Conservation (phyloP, 345 rosid genomes). For the Eucalyptus shirleyi region DNA sequence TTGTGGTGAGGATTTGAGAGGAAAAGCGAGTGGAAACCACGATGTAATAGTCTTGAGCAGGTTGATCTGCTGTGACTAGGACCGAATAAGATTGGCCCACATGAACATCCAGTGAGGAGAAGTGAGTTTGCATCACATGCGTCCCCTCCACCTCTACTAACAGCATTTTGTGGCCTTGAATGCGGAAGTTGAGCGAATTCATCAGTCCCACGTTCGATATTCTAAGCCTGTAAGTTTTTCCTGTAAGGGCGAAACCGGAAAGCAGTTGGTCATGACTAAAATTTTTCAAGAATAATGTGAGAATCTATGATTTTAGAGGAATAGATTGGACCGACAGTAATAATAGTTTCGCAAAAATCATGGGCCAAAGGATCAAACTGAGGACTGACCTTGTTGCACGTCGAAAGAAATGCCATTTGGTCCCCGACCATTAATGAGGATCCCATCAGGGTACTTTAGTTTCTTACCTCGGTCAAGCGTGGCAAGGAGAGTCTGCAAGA, state of each 20-base stretch:
- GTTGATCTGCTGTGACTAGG: constrained; percentile 81
- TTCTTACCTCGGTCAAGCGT: constrained; percentile 21
- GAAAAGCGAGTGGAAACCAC: constrained; percentile 84
- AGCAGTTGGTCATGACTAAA: not conserved
- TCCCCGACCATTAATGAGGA: constrained; percentile 40
- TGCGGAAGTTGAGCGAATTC: constrained; percentile 78
- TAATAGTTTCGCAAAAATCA: not conserved
- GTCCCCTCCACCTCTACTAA: constrained; percentile 92
- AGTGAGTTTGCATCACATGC: constrained; percentile 69
- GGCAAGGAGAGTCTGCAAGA: constrained; percentile 12
- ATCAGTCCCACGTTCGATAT: constrained; percentile 90
- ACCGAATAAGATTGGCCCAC: constrained; percentile 86
- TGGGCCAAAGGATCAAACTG: not conserved
- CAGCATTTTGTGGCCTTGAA: constrained; percentile 77
- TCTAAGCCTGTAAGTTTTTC: constrained; percentile 84
- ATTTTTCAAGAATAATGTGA: not conserved
- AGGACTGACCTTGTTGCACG: constrained; percentile 24
- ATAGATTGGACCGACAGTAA: not conserved
- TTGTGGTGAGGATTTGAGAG: constrained; percentile 44
- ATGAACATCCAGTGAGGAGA: constrained; percentile 86
- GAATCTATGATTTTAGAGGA: not conserved
- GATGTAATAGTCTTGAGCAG: constrained; percentile 64
- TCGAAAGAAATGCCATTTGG: constrained; percentile 19
- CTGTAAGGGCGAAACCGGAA: constrained; percentile 9
- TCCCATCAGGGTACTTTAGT: constrained; percentile 26